Base-by-base conservation (phyloP, 2,329 filamentous ascomycete genomes). In the Penicillium sp. region DNA sequence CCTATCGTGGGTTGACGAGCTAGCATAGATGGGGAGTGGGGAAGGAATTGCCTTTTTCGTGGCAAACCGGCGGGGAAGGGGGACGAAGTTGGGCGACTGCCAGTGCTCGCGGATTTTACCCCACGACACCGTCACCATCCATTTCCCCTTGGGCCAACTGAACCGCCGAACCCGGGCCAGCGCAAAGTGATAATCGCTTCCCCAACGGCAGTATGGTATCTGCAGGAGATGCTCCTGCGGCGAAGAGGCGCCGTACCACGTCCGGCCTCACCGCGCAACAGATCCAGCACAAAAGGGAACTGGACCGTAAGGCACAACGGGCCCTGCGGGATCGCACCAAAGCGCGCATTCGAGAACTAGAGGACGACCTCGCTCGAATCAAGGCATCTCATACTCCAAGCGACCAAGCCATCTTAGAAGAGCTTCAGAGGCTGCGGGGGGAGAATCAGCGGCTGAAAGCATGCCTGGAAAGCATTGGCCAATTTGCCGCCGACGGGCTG, bases 221-320 rank as follows among this genome's bases (percentile, higher is more conserved):
- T 33, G 5, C 30, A 33, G 30, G 4, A 33, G 9, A 33, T 33
- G 30, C 30, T 33, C 30, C 30, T 9, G 30, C 30, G 30, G 30
- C 30, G 9, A 33, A 33, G 30, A 19, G 40, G 40, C 13, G 40
- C 13, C 40, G 40, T 13, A 42, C 19, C 4, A 19, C 19, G 13
- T 42, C 40, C 19, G 19, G 40, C 40, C 40, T 42, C 19, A 17
- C 40, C 19, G 40, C 40, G 19, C 44, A 17, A 56, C 50, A 53
- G 19, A 38, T 53, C 33, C 50, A 53, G 37, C 50, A 53, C 50
- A 53, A 53, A 24, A n/a, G 50, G 30, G 50, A 53, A 19, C 30
- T 53, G n/a, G 50, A 53, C 22, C 50, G 50, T 17, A 38, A 37
- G 30, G 30, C 50, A 40, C 50, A 53, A 19, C 50, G 30, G 6